Conservation (phyloP, 805 yeast species). For the Scheffersomyces amazonensis region DNA sequence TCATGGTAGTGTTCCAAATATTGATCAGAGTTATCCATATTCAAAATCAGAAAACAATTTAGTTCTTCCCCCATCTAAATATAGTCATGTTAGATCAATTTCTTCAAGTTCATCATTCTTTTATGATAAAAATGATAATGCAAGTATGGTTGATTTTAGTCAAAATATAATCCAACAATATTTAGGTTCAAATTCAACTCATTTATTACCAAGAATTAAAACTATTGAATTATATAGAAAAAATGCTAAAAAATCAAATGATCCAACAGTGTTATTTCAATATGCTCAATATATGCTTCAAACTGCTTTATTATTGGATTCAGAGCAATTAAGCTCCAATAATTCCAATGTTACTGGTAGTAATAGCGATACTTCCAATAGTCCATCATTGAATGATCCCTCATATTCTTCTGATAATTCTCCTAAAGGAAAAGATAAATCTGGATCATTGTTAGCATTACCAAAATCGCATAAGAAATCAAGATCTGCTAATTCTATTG, state of each 20-base stretch:
- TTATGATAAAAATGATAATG: conserved; percentile 25
- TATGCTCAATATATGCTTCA: conserved; percentile 89
- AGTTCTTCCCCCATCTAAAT: conserved; percentile 12
- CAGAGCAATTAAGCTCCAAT: conserved; percentile 8
- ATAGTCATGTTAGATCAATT: conserved; percentile 31
- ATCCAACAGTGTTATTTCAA: conserved; percentile 83
- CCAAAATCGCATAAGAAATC: conserved; percentile 16
- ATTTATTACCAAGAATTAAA: conserved; percentile 70
- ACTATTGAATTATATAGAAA: conserved; percentile 85
- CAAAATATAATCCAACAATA: conserved; percentile 52
- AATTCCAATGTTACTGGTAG: conserved; percentile 4
- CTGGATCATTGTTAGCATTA: not conserved
- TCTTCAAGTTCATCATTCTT: conserved; percentile 38
- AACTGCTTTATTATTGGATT: conserved; percentile 67
- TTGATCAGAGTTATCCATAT: not conserved
- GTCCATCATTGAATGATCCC: not conserved
- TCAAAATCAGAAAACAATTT: conserved; percentile 29
- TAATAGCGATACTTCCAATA: conserved; percentile 2
- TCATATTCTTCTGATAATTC: conserved; percentile 14
- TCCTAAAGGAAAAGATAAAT: conserved; percentile 11
- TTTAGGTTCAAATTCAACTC: conserved; percentile 47
- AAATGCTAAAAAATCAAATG: conserved; percentile 81
- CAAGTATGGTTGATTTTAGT: conserved; percentile 45
- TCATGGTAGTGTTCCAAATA: not conserved
- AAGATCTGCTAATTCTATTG: conserved; percentile 18